Percentiles rank a stretch among this genome's conserved stretches.
phyloP scores from a whole-genome alignment of 2,329 filamentous ascomycete species.

The Aaosphaeria arxii region DNA sequence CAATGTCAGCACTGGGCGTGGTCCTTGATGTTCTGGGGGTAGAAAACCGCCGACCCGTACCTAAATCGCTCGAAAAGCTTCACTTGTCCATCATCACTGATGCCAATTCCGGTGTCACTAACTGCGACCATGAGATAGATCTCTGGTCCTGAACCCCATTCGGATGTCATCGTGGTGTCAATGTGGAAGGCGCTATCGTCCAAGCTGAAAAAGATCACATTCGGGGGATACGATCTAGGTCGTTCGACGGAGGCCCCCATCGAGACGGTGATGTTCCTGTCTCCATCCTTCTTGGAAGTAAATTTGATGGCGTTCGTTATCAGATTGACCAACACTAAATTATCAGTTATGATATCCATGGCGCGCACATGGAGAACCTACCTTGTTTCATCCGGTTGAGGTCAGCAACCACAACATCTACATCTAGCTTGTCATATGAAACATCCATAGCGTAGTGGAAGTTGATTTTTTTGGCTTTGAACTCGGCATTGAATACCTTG shows the following conservation, averaged over 20 bases:
- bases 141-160: conserved; percentile 40
- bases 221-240: conserved; percentile 42
- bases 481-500: conserved; percentile 41
- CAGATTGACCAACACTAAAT: conserved; percentile 39
- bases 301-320: conserved; percentile 50
- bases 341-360: background rate
- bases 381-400: conserved; percentile 38
- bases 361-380: conserved; percentile 3
- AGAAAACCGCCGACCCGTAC: conserved; percentile 21
- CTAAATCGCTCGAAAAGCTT: conserved; percentile 44
- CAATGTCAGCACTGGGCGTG: conserved; percentile 4
- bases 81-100: conserved; percentile 37
- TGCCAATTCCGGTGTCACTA: conserved; percentile 43
- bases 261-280: conserved; percentile 39
- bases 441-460: conserved; percentile 41
- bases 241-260: conserved; percentile 38
- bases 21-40: background rate
- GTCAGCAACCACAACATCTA: conserved; percentile 39
- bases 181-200: conserved; percentile 36
- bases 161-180: conserved; percentile 39
- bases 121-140: conserved; percentile 46
- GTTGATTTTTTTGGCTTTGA: conserved; percentile 35
- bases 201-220: conserved; percentile 43
- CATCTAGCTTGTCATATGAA: conserved; percentile 35
- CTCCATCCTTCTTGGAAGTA: conserved; percentile 38